Evolutionary conservation across 345 rosid species (phyloP).

Genomic region (thale cress (Arabidopsis thaliana)): TAIR10.1 NC_003076.8:22368001-22368500

Average conservation of each 20-base stretch:
- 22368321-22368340: constrained; percentile 56
- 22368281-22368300: constrained; percentile 82
- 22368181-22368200: constrained; percentile 52
- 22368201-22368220: constrained; percentile 77
- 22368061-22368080: constrained; percentile 50
- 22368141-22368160: constrained; percentile 43
- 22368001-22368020: constrained; percentile 44
- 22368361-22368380: constrained; percentile 36
- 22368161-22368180: constrained; percentile 89
- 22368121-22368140: constrained; percentile 33
- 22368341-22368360: constrained; percentile 81
- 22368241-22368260: constrained; percentile 67
- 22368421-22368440: constrained; percentile 41
- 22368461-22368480: constrained; percentile 35
- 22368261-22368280: constrained; percentile 58
- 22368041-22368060: constrained; percentile 34
- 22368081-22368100: constrained; percentile 76
- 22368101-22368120: constrained; percentile 55
- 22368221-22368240: constrained; percentile 69
- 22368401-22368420: constrained; percentile 8
- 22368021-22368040: constrained; percentile 66
- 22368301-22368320: constrained; percentile 64
- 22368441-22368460: constrained; percentile 35
- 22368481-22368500: constrained; percentile 36
- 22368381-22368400: not conserved